phyloP scores from a whole-genome alignment of 2,329 filamentous ascomycete species.

The Aaosphaeria pasadenensis region DNA sequence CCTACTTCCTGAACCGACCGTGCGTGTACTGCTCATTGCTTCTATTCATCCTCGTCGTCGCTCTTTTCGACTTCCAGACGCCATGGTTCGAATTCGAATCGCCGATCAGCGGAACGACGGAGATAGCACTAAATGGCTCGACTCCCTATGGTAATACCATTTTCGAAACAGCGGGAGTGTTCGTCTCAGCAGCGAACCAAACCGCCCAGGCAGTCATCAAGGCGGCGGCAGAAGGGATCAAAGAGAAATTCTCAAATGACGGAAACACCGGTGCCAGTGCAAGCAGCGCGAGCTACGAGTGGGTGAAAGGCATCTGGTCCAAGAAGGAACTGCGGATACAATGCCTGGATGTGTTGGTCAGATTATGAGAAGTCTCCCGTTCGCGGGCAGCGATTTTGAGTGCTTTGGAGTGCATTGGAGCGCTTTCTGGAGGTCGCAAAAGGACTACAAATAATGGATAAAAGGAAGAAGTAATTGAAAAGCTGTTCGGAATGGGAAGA shows the following conservation, averaged over 20 bases:
- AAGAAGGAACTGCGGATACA: slow-evolving; percentile 86
- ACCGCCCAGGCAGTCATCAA: slow-evolving; percentile 30
- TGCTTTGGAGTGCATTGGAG: too few relatives aligned
- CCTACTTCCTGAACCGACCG: slow-evolving; percentile 92
- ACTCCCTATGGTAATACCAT: slow-evolving; percentile 57
- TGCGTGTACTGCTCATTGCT: slow-evolving; percentile 98
- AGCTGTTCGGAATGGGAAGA: too few relatives aligned
- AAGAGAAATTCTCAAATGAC: slow-evolving; percentile 40
- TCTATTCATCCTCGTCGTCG: slow-evolving; percentile 89
- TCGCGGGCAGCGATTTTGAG: too few relatives aligned
- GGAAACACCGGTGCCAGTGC: slow-evolving; percentile 71
- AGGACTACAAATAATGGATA: too few relatives aligned
- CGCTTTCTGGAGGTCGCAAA: too few relatives aligned
- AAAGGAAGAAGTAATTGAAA: too few relatives aligned
- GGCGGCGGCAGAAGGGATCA: slow-evolving; percentile 24
- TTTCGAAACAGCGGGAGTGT: slow-evolving; percentile 58
- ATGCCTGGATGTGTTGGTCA: slow-evolving; percentile 82
- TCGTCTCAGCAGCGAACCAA: slow-evolving; percentile 65
- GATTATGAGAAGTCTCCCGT: too few relatives aligned
- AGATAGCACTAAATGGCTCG: slow-evolving; percentile 28
- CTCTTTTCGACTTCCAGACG: slow-evolving; percentile 87
- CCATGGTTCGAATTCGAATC: slow-evolving; percentile 95
- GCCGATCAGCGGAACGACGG: slow-evolving; percentile 44
- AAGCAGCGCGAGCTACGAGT: slow-evolving; percentile 55
- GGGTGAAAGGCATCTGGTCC: slow-evolving; percentile 78